Conservation (phyloP, 208 protist species). For the Wallacemonas rigidus region DNA sequence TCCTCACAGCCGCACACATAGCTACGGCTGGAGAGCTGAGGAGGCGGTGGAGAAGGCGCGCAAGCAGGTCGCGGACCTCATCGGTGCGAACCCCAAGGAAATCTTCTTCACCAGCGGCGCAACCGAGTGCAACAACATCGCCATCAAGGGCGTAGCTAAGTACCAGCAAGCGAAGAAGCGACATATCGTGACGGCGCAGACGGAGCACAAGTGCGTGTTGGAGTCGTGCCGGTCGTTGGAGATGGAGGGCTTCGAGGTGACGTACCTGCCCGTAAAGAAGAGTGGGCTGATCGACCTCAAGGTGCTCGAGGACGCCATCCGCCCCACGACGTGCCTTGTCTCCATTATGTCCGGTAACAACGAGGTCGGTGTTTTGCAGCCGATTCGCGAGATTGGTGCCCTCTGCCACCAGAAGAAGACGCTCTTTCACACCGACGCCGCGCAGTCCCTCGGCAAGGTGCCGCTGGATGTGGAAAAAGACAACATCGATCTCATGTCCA, state of each 20-base stretch:
- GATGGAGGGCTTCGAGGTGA: conserved; percentile 95
- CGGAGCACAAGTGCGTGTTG: conserved; percentile 99
- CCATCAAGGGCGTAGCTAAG: conserved; percentile 98
- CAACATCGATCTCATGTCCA: conserved; percentile 97
- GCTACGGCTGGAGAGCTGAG: conserved; percentile 97
- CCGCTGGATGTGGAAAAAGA: conserved; percentile 96
- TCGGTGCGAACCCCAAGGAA: conserved; percentile 97
- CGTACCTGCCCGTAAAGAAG: conserved; percentile 97
- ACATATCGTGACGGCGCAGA: conserved; percentile 98
- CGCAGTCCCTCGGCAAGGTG: conserved; percentile 98
- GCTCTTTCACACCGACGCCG: conserved; percentile 98
- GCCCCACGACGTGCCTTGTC: conserved; percentile 95
- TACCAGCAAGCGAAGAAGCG: conserved; percentile 98
- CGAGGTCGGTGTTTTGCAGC: conserved; percentile 99
- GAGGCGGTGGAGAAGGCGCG: conserved; percentile 96
- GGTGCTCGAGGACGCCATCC: conserved; percentile 91
- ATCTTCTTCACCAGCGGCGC: conserved; percentile 99
- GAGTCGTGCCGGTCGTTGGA: conserved; percentile 98
- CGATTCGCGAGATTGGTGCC: conserved; percentile 95
- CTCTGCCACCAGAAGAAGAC: conserved; percentile 95
- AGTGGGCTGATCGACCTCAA: conserved; percentile 97
- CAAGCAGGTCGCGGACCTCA: conserved; percentile 87
- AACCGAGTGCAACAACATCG: conserved; percentile 99
- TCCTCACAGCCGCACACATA: conserved; percentile 98
- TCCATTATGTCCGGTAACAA: conserved; percentile 99